Evolutionary conservation across 345 rosid genomes (phyloP).

Genomic region (Microthlaspi erraticum): DNA sequence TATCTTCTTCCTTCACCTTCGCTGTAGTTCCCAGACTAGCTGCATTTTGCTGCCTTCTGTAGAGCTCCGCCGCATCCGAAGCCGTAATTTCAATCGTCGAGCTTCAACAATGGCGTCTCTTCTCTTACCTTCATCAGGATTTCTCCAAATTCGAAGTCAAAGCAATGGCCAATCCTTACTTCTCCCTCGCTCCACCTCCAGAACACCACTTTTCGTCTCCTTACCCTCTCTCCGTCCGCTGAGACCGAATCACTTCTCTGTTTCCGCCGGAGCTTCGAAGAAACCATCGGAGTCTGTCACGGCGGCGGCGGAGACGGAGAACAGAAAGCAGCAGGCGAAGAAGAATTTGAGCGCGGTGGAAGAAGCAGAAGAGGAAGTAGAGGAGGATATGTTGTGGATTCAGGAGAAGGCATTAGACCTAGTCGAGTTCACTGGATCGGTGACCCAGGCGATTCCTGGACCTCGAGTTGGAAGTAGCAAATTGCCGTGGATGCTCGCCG

Average conservation of each 20-base stretch:
- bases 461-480: constrained; percentile 91
- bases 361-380: constrained; percentile 70
- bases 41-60: background rate
- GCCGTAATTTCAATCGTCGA: constrained; percentile 18
- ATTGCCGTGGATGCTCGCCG: constrained; percentile 91
- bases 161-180: constrained; percentile 26
- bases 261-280: constrained; percentile 45
- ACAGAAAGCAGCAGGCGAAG: constrained; percentile 36
- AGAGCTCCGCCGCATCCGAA: constrained; percentile 43
- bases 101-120: constrained; percentile 49
- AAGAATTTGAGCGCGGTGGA: constrained; percentile 38
- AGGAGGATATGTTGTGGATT: constrained; percentile 91
- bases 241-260: constrained; percentile 29
- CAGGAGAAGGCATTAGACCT: constrained; percentile 92
- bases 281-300: constrained; percentile 30
- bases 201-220: constrained; percentile 35
- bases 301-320: background rate
- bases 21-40: constrained; percentile 25
- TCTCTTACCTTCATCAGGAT: constrained; percentile 41
- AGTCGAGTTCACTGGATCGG: constrained; percentile 91
- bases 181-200: constrained; percentile 32
- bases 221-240: constrained; percentile 31
- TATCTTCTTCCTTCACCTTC: constrained; percentile 13
- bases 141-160: constrained; percentile 38
- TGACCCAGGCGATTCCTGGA: constrained; percentile 92